These are phyloP conservation scores for Stevia rebaudiana DNA, from an alignment of 140 eudicot genomes.

Conservation along the genomic window DNA sequence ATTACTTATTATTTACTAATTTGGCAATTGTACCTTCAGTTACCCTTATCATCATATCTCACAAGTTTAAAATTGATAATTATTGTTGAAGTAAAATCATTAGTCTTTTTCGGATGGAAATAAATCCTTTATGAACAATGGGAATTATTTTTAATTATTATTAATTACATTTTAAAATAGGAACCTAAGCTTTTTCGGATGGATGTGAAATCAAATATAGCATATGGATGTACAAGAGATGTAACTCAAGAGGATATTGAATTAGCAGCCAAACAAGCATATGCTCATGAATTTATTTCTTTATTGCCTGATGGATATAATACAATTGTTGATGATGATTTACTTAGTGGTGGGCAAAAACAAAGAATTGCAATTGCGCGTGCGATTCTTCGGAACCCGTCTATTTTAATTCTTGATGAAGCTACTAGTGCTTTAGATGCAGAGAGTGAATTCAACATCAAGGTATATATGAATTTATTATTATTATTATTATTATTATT, in stretches of 20 bases:
- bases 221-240: constrained; percentile 75
- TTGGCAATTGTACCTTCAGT: neutral
- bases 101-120: neutral
- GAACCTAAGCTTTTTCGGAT: constrained; percentile 94
- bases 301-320: constrained; percentile 77
- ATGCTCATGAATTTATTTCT: constrained; percentile 80
- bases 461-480: constrained; percentile 35
- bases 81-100: neutral
- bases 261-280: constrained; percentile 84
- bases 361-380: constrained; percentile 97
- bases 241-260: constrained; percentile 75
- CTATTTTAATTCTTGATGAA: constrained; percentile 92
- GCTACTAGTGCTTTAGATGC: constrained; percentile 99
- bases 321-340: constrained; percentile 92
- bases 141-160: neutral
- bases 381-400: constrained; percentile 80
- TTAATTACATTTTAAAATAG: constrained; percentile 33
- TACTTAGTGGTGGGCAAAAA: constrained; percentile 98
- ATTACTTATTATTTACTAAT: neutral
- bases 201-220: constrained; percentile 87
- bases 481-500: neutral
- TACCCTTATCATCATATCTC: neutral
- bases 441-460: constrained; percentile 91
- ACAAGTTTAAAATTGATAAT: neutral
- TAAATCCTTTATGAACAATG: neutral